Evolutionary conservation across 495 filamentous ascomycete genomes (phyloP).

Genomic region (Alectoria sarmentosa): DNA sequence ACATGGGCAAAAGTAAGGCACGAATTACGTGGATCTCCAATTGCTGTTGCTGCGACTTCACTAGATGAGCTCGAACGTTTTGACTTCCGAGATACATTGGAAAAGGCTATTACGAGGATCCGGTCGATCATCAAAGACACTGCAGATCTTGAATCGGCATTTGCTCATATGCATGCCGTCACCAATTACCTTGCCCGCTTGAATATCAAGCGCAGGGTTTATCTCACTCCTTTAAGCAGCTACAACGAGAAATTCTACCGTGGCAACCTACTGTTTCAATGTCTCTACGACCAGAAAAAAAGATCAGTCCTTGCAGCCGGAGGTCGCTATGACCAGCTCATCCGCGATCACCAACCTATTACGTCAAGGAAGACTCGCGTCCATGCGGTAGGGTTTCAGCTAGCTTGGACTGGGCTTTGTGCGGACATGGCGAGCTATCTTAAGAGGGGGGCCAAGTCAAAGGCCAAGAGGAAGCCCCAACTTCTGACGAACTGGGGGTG

Average conservation of each 20-base stretch:
- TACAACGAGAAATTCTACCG: constrained; percentile 90
- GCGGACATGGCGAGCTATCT: constrained; percentile 58
- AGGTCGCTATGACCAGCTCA: constrained; percentile 84
- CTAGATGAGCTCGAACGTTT: constrained; percentile 86
- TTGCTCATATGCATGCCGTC: constrained; percentile 71
- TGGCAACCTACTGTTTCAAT: constrained; percentile 84
- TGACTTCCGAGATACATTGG: constrained; percentile 61
- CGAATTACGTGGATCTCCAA: constrained; percentile 69
- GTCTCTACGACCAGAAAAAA: constrained; percentile 79
- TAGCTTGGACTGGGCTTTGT: constrained; percentile 78
- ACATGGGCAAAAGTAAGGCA: constrained; percentile 80
- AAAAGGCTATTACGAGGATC: constrained; percentile 34
- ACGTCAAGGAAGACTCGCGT: constrained; percentile 37
- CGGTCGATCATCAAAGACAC: constrained; percentile 43
- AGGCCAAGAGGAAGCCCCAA: constrained; percentile 60
- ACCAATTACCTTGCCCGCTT: constrained; percentile 69
- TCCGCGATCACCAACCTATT: constrained; percentile 58
- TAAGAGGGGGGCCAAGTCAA: constrained; percentile 51
- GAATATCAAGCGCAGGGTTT: constrained; percentile 68
- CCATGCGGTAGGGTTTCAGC: constrained; percentile 86
- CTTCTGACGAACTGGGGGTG: constrained; percentile 31
- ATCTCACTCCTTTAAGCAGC: constrained; percentile 77
- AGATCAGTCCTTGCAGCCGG: constrained; percentile 87
- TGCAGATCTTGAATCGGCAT: constrained; percentile 59
- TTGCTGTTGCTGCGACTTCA: constrained; percentile 81